Percentiles rank a stretch among this genome's conserved stretches.
Evolutionary conservation across 805 yeast genomes (phyloP).

Genomic region (Candida golubevii): DNA sequence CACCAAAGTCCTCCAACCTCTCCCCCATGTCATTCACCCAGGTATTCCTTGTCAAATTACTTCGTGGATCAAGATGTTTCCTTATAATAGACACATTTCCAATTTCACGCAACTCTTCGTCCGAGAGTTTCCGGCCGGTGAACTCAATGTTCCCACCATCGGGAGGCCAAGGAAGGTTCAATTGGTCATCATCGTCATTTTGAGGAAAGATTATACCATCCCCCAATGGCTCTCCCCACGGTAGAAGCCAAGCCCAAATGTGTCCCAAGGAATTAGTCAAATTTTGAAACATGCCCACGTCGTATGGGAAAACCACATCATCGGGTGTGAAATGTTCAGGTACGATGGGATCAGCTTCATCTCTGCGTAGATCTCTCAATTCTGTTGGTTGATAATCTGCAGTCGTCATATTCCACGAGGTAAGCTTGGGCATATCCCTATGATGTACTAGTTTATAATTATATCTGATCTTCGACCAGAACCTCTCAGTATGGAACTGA

Average conservation of each 20-base stretch:
- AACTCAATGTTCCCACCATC: conserved; percentile 58
- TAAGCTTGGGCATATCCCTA: conserved; percentile 39
- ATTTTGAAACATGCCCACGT: conserved; percentile 59
- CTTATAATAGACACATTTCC: conserved; percentile 23
- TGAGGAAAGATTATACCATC: conserved; percentile 57
- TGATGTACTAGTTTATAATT: conserved; percentile 42
- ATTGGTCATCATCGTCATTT: conserved; percentile 54
- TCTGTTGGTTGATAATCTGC: conserved; percentile 6
- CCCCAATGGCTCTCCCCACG: conserved; percentile 62
- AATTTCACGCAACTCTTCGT: conserved; percentile 14
- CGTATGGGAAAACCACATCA: conserved; percentile 81
- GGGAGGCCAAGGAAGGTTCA: conserved; percentile 89
- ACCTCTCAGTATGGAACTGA: conserved; percentile 51
- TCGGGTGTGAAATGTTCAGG: conserved; percentile 48
- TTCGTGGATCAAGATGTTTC: conserved; percentile 34
- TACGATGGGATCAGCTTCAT: conserved; percentile 15
- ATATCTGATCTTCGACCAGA: conserved; percentile 47
- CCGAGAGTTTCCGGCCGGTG: conserved; percentile 9
- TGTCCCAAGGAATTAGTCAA: conserved; percentile 55
- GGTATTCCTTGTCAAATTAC: conserved; percentile 35
- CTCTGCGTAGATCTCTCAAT: neutral
- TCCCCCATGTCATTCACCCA: conserved; percentile 89
- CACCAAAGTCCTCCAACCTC: conserved; percentile 78
- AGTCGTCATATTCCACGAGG: conserved; percentile 41
- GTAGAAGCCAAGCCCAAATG: conserved; percentile 60